Base-by-base conservation (phyloP, 192 early-diverging fungal genomes). In the Rhizophagus clarus region DNA sequence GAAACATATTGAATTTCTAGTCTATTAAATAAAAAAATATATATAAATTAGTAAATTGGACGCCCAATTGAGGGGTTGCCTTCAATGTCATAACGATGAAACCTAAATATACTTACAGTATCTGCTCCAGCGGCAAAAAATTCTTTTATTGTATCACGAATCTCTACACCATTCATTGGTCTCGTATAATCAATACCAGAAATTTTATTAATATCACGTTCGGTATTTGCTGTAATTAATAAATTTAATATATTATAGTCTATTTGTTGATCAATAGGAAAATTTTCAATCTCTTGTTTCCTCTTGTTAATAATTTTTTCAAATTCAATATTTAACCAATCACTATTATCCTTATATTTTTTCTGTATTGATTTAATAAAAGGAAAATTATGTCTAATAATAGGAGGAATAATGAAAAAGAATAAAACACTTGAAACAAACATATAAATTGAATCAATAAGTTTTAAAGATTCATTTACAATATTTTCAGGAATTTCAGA, bases 51-150 rank as follows among this genome's bases (percentile, higher is more conserved):
- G n/a, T n/a, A n/a, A n/a, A n/a, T n/a, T n/a, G n/a, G n/a, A n/a
- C n/a, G n/a, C n/a, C n/a, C n/a, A n/a, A n/a, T n/a, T n/a, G n/a
- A n/a, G n/a, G n/a, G n/a, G n/a, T n/a, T n/a, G n/a, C n/a, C n/a
- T n/a, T n/a, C n/a, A n/a, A n/a, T n/a, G n/a, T n/a, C n/a, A n/a
- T n/a, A n/a, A n/a, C n/a, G n/a, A n/a, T n/a, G n/a, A n/a, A n/a
- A n/a, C n/a, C n/a, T 45, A 45, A 12, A 12, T 45, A 28, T 73
- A 73, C 71, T 73, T 75, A 75, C 74, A 3, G 76, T 78, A 20
- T 51, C 76, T 10, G 49, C 29, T 14, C 76, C 76, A 32, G 22
- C 76, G 67, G 9, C 6, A 40, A 78, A 67, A 17, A 68, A 45
- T 47, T 78, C 76, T 15, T 34, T 24, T 20, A 78, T 20, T 2